A percentile compares a stretch with the other conserved stretches of the same genome.
Evolutionary conservation across 192 early-diverging fungal species (phyloP).

Genomic region (Gonapodya sp.): DNA sequence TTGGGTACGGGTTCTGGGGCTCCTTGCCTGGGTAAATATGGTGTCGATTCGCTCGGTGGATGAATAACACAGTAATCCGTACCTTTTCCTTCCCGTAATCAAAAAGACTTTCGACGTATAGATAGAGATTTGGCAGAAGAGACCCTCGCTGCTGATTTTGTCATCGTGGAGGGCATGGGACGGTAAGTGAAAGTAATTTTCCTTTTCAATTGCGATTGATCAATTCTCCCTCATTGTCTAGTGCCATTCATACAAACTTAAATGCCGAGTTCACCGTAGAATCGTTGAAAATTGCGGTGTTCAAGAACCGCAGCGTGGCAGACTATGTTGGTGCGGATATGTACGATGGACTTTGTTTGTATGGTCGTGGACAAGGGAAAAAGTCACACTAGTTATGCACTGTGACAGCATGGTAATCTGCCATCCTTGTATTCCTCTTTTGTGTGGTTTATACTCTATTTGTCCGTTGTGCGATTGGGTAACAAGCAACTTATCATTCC

Average conservation of each 20-base stretch:
- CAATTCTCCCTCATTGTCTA: conserved; percentile 34
- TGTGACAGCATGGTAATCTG: no score
- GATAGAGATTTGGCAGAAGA: conserved; percentile 45
- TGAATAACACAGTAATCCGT: conserved; percentile 4
- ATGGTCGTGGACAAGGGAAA: not conserved
- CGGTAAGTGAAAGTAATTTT: not conserved
- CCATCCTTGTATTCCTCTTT: no score
- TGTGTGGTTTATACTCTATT: no score
- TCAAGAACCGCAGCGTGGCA: conserved; percentile 66
- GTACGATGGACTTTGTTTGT: conserved; percentile 1
- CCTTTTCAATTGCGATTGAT: not conserved
- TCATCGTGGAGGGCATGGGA: conserved; percentile 51
- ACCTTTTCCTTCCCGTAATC: not conserved
- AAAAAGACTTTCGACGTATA: conserved; percentile 47
- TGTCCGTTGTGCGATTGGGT: no score
- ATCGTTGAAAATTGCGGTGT: conserved; percentile 66
- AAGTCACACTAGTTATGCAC: not conserved
- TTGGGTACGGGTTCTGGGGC: conserved; percentile 58
- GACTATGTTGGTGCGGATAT: conserved; percentile 53
- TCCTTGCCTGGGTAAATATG: conserved; percentile 45
- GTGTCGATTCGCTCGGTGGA: not conserved
- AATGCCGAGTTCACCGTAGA: conserved; percentile 57
- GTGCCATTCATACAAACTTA: conserved; percentile 78
- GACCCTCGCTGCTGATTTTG: conserved; percentile 51
- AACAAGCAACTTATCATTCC: conserved; percentile 20